A percentile compares a stretch with the other conserved stretches of the same genome.
phyloP scores from a whole-genome alignment of 768 basidiomycete genomes.

The Hypholoma fasciculare region DNA sequence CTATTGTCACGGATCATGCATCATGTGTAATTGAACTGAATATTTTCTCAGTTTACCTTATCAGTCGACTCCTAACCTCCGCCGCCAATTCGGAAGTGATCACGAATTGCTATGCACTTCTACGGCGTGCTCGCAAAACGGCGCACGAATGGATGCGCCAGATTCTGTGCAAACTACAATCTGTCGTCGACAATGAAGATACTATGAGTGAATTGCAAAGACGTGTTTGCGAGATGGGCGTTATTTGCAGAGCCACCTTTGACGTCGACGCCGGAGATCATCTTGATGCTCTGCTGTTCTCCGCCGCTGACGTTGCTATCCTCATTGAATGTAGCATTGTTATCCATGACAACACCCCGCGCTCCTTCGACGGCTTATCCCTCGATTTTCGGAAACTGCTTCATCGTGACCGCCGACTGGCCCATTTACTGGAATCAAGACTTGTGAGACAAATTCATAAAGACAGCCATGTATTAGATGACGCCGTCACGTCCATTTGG shows the following conservation, averaged over 20 bases:
- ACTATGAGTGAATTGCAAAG: slow-evolving; percentile 15
- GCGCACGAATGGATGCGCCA: slow-evolving; percentile 36
- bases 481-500: slow-evolving; percentile 31
- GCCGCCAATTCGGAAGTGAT: slow-evolving; percentile 10
- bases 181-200: slow-evolving; percentile 10
- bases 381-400: slow-evolving; percentile 22
- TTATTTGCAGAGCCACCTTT: slow-evolving; percentile 39
- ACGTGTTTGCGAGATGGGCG: slow-evolving; percentile 35
- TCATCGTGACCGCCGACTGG: slow-evolving; percentile 30
- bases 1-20: background rate
- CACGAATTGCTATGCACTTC: slow-evolving; percentile 19
- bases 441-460: slow-evolving; percentile 14
- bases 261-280: slow-evolving; percentile 27
- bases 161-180: slow-evolving; percentile 24
- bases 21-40: slow-evolving; percentile 13
- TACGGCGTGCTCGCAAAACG: slow-evolving; percentile 30
- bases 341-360: slow-evolving; percentile 30
- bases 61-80: slow-evolving; percentile 35
- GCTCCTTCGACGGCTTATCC: background rate
- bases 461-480: slow-evolving; percentile 24
- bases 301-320: slow-evolving; percentile 22
- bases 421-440: slow-evolving; percentile 23
- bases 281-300: slow-evolving; percentile 18
- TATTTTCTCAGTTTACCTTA: slow-evolving; percentile 33
- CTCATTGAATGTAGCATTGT: slow-evolving; percentile 32